Percentiles rank a stretch among this genome's conserved stretches.
Conservation (phyloP, 2,329 filamentous ascomycete species). For the Pyrenophora tritici-repentis region DNA sequence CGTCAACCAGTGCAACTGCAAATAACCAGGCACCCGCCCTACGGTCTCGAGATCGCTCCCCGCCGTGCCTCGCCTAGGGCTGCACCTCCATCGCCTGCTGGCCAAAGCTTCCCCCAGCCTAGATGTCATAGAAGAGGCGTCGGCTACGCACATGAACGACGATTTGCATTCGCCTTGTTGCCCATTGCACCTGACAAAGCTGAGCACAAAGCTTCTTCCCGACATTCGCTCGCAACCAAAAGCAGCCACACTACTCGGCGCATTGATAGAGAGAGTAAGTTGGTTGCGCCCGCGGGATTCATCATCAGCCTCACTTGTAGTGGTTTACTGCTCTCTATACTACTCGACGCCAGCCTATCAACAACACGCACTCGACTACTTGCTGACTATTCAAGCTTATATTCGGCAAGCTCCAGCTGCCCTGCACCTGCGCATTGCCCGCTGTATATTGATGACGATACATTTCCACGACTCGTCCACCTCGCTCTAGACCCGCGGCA, state of each 20-base stretch:
- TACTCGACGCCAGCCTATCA: slow-evolving; percentile 8
- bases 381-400: slow-evolving; percentile 20
- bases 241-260: not conserved
- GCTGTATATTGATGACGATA: slow-evolving; percentile 34
- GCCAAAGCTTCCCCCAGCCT: slow-evolving; percentile 28
- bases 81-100: slow-evolving; percentile 18
- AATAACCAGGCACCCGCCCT: not conserved
- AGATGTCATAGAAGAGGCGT: slow-evolving; percentile 29
- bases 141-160: slow-evolving; percentile 37
- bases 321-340: slow-evolving; percentile 9
- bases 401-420: slow-evolving; percentile 13
- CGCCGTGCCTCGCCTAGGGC: slow-evolving; percentile 18
- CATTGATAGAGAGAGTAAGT: slow-evolving; percentile 16
- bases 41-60: slow-evolving; percentile 3
- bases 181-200: slow-evolving; percentile 11
- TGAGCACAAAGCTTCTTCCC: slow-evolving; percentile 6
- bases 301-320: slow-evolving; percentile 6
- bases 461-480: slow-evolving; percentile 13
- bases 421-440: slow-evolving; percentile 17
- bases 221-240: slow-evolving; percentile 5
- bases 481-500: slow-evolving; percentile 22
- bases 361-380: slow-evolving; percentile 8
- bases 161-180: slow-evolving; percentile 3
- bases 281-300: slow-evolving; percentile 4
- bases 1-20: not conserved